Evolutionary conservation across 2,329 filamentous ascomycete species (phyloP).

Genomic region (Ustulina deusta): DNA sequence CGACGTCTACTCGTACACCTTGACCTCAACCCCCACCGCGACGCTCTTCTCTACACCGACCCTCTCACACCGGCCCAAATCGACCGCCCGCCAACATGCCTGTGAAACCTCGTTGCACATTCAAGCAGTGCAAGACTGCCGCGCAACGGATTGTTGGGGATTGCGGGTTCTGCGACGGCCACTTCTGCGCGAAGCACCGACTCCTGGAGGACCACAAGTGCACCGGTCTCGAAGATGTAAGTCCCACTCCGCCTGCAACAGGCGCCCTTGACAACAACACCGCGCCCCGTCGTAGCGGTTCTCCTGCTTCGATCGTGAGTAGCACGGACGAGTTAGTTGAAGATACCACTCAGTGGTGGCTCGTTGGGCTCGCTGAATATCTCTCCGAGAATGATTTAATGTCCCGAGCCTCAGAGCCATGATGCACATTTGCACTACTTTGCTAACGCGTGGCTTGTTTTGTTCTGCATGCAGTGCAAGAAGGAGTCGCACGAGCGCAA

Average conservation of each 20-base stretch:
- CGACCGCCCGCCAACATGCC: conserved; percentile 67
- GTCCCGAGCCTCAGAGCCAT: conserved; percentile 42
- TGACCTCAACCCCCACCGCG: background rate
- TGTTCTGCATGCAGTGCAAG: conserved; percentile 74
- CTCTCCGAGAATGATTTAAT: conserved; percentile 46
- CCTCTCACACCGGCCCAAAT: background rate
- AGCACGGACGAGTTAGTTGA: background rate
- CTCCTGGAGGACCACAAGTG: conserved; percentile 96
- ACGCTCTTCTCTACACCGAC: background rate
- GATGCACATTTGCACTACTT: background rate
- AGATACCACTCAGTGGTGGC: conserved; percentile 53
- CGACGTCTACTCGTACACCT: background rate
- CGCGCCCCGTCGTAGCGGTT: background rate
- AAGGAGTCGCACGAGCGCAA: conserved; percentile 97
- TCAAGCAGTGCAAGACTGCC: conserved; percentile 87
- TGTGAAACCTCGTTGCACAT: conserved; percentile 86
- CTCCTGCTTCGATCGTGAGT: background rate
- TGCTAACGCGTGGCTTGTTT: conserved; percentile 54
- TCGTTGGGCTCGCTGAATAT: conserved; percentile 56
- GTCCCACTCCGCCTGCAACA: conserved; percentile 52
- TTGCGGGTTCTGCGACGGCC: conserved; percentile 92
- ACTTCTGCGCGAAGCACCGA: conserved; percentile 95
- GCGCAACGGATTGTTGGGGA: conserved; percentile 96
- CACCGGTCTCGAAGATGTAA: conserved; percentile 86
- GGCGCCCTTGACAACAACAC: conserved; percentile 1